Conservation (phyloP, 352 stramenopile genomes). For the Phytophthora litchii region DNA sequence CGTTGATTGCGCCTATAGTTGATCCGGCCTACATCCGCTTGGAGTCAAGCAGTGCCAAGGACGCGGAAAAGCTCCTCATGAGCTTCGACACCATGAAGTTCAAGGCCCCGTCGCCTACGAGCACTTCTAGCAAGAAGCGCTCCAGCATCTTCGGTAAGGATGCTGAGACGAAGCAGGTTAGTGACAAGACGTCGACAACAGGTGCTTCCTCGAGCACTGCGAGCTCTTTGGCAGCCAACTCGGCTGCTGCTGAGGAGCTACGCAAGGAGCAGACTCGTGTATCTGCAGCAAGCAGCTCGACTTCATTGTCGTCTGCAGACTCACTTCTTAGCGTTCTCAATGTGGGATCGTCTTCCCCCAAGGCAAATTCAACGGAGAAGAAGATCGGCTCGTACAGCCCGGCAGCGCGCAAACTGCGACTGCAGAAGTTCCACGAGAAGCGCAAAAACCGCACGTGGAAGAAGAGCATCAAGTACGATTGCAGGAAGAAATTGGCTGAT, state of each 20-base stretch:
- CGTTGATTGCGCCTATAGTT: conserved; percentile 44
- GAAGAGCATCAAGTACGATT: conserved; percentile 99
- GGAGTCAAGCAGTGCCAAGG: conserved; percentile 46
- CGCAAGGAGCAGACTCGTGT: conserved; percentile 42
- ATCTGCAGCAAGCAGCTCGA: conserved; percentile 22
- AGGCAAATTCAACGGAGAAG: conserved; percentile 36
- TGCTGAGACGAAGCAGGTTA: conserved; percentile 8
- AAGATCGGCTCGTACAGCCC: conserved; percentile 96
- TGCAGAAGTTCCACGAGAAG: conserved; percentile 98
- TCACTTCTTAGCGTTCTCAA: conserved; percentile 54
- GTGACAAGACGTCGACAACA: conserved; percentile 8
- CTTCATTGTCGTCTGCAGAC: conserved; percentile 28
- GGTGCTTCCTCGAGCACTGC: conserved; percentile 21
- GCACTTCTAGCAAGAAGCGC: conserved; percentile 58
- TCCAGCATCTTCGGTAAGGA: conserved; percentile 49
- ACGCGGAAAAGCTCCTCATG: conserved; percentile 86
- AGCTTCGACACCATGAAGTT: conserved; percentile 90
- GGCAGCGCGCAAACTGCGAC: conserved; percentile 90
- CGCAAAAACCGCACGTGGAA: conserved; percentile 97
- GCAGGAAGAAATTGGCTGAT: conserved; percentile 97
- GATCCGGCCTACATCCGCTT: conserved; percentile 55
- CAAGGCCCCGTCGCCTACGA: conserved; percentile 79
- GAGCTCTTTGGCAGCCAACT: conserved; percentile 31
- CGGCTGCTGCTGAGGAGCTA: conserved; percentile 40
- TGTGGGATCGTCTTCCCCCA: conserved; percentile 35